phyloP scores from a whole-genome alignment of 768 basidiomycete genomes.

The Lenzites betulinus region DNA sequence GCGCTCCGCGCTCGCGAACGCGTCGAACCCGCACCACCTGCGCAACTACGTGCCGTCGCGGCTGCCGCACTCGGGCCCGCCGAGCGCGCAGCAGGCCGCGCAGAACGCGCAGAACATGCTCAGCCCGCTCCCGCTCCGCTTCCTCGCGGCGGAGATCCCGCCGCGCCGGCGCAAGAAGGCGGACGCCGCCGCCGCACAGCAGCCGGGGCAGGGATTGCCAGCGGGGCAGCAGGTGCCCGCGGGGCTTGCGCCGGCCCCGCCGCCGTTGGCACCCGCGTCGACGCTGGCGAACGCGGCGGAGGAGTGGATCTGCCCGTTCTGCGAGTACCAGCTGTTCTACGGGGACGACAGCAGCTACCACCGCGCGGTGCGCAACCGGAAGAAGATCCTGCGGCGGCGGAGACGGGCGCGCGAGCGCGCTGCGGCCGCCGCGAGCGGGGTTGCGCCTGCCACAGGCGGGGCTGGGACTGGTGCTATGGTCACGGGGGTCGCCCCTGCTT shows the following conservation, averaged over 20 bases:
- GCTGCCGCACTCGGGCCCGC: conserved; percentile 50
- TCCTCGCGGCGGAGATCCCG: conserved; percentile 69
- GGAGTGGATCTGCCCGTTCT: conserved; percentile 94
- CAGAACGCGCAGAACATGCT: conserved; percentile 51
- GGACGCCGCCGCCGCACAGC: not conserved
- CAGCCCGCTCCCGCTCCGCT: conserved; percentile 63
- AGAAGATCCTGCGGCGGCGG: conserved; percentile 74
- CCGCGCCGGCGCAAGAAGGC: conserved; percentile 38
- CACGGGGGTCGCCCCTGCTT: conserved; percentile 23
- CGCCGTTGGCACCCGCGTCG: conserved; percentile 31
- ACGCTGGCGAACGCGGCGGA: conserved; percentile 63
- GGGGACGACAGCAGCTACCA: conserved; percentile 74
- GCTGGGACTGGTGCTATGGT: not conserved
- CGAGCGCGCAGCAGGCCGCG: conserved; percentile 40
- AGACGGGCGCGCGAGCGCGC: conserved; percentile 72
- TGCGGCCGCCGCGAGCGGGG: conserved; percentile 54
- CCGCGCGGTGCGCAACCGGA: conserved; percentile 67
- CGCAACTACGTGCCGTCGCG: conserved; percentile 92
- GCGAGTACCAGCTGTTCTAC: conserved; percentile 92
- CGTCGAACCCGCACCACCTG: conserved; percentile 93
- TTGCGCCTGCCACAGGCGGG: conserved; percentile 6
- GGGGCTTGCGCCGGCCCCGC: conserved; percentile 2
- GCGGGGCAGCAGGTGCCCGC: not conserved
- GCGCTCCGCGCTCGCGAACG: conserved; percentile 85
- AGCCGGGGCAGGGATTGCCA: not conserved